These are phyloP conservation scores for Podospora bellae-mahoneyi DNA, from an alignment of 495 filamentous ascomycete species.

Conservation along the genomic window DNA sequence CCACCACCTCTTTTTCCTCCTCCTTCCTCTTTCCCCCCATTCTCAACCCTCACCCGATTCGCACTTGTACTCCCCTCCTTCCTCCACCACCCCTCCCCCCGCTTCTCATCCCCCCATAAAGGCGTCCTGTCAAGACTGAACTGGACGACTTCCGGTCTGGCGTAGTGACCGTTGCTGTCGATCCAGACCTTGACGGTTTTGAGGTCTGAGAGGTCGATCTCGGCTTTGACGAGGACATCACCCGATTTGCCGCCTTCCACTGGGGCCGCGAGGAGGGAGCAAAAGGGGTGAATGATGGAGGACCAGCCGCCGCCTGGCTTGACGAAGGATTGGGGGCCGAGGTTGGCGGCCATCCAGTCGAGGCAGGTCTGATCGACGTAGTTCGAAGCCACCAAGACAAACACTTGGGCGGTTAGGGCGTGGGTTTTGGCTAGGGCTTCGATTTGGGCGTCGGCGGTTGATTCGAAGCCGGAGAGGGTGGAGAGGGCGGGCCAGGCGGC, in stretches of 20 bases:
- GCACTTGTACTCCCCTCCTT: no score
- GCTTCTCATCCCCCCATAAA: slow-evolving; percentile 38
- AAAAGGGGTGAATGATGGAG: slow-evolving; percentile 38
- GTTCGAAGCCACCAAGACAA: slow-evolving; percentile 38
- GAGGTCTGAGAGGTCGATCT: slow-evolving; percentile 41
- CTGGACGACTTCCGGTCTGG: slow-evolving; percentile 39
- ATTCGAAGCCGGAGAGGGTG: slow-evolving; percentile 38
- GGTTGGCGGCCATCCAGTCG: slow-evolving; percentile 41
- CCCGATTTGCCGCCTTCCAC: slow-evolving; percentile 26
- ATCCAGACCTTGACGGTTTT: slow-evolving; percentile 40
- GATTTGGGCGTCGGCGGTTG: slow-evolving; percentile 37
- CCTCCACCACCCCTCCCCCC: neutral
- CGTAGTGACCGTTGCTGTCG: slow-evolving; percentile 41
- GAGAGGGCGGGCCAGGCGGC: slow-evolving; percentile 43
- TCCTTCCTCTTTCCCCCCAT: slow-evolving; percentile 7
- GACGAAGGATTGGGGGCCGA: slow-evolving; percentile 38
- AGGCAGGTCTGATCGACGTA: slow-evolving; percentile 42
- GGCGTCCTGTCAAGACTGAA: slow-evolving; percentile 32
- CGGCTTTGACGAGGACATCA: slow-evolving; percentile 35
- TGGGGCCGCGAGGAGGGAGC: slow-evolving; percentile 35
- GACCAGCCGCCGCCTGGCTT: slow-evolving; percentile 42
- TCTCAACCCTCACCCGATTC: neutral
- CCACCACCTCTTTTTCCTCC: neutral
- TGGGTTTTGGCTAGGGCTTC: slow-evolving; percentile 46
- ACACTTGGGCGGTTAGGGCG: slow-evolving; percentile 42